Evolutionary conservation across 768 basidiomycete genomes (phyloP).

Genomic region (Hypholoma fasciculare): DNA sequence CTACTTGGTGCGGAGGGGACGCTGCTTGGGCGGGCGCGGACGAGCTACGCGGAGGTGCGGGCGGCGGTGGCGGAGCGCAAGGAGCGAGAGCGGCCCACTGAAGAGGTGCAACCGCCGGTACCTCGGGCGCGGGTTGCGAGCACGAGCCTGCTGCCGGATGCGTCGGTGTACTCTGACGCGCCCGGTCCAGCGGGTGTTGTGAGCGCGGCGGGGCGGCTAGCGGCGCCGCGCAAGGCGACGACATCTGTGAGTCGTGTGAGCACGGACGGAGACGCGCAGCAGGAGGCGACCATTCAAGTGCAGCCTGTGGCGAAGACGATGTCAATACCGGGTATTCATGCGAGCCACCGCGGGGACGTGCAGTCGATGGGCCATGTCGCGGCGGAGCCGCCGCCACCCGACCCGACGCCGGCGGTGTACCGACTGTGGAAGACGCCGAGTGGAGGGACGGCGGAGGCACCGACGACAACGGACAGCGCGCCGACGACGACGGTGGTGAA

Average conservation of each 20-base stretch:
- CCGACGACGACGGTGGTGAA: not conserved
- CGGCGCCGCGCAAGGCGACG: slow-evolving; percentile 29
- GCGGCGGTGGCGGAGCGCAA: slow-evolving; percentile 74
- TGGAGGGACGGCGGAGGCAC: not conserved
- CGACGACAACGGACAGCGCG: not conserved
- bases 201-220: slow-evolving; percentile 17
- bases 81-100: slow-evolving; percentile 39
- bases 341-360: slow-evolving; percentile 79
- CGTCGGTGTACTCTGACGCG: slow-evolving; percentile 20
- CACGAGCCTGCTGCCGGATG: slow-evolving; percentile 15
- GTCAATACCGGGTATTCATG: slow-evolving; percentile 88
- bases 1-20: slow-evolving; percentile 24
- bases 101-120: slow-evolving; percentile 11
- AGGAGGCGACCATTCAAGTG: slow-evolving; percentile 48
- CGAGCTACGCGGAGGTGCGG: slow-evolving; percentile 73
- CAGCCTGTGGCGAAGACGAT: slow-evolving; percentile 82
- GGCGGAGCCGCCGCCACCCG: slow-evolving; percentile 39
- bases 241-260: slow-evolving; percentile 36
- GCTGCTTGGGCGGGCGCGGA: slow-evolving; percentile 41
- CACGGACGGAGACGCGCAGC: slow-evolving; percentile 24
- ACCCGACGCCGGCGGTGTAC: slow-evolving; percentile 51
- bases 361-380: slow-evolving; percentile 84
- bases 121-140: slow-evolving; percentile 16
- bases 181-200: slow-evolving; percentile 16
- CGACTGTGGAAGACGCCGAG: slow-evolving; percentile 61